Percentiles rank a stretch among this genome's conserved stretches.
Evolutionary conservation across 208 protist species (phyloP).

Genomic region (Tetramitus jugosus): DNA sequence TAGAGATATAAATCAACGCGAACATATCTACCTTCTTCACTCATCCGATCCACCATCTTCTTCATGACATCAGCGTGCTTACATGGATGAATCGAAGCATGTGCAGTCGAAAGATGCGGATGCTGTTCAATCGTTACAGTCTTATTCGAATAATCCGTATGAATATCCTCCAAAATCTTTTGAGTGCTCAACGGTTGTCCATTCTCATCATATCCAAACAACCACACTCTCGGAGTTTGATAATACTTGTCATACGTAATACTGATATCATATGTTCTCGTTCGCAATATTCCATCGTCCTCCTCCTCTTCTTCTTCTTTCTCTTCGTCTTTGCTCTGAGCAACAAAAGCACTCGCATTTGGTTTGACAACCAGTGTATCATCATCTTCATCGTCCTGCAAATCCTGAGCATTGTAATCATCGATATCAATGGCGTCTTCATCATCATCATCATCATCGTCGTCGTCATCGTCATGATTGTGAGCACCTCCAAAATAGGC

Average conservation of each 20-base stretch:
- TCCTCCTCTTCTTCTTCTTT: slow-evolving; percentile 32
- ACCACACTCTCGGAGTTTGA: slow-evolving; percentile 84
- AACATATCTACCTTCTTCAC: slow-evolving; percentile 51
- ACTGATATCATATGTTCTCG: slow-evolving; percentile 85
- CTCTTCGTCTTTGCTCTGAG: neutral
- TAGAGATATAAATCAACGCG: slow-evolving; percentile 52
- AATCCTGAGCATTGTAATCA: neutral
- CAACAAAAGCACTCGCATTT: slow-evolving; percentile 9
- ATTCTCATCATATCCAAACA: slow-evolving; percentile 77
- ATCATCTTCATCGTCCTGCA: neutral
- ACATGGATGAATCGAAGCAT: slow-evolving; percentile 93
- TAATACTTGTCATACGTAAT: slow-evolving; percentile 96
- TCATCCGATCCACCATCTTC: slow-evolving; percentile 68
- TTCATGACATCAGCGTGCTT: slow-evolving; percentile 86
- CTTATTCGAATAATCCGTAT: slow-evolving; percentile 86
- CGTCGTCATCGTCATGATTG: slow-evolving; percentile 43
- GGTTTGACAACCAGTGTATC: neutral
- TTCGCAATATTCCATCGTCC: slow-evolving; percentile 45
- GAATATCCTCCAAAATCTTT: slow-evolving; percentile 93
- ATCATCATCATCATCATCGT: slow-evolving; percentile 46
- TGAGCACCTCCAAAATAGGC: slow-evolving; percentile 23
- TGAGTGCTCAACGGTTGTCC: slow-evolving; percentile 58
- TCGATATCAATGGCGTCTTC: slow-evolving; percentile 14
- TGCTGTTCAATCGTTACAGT: slow-evolving; percentile 88
- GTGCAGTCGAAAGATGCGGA: slow-evolving; percentile 61